Evolutionary conservation across 768 basidiomycete genomes (phyloP).

Genomic region (Mycena rebaudengoi): DNA sequence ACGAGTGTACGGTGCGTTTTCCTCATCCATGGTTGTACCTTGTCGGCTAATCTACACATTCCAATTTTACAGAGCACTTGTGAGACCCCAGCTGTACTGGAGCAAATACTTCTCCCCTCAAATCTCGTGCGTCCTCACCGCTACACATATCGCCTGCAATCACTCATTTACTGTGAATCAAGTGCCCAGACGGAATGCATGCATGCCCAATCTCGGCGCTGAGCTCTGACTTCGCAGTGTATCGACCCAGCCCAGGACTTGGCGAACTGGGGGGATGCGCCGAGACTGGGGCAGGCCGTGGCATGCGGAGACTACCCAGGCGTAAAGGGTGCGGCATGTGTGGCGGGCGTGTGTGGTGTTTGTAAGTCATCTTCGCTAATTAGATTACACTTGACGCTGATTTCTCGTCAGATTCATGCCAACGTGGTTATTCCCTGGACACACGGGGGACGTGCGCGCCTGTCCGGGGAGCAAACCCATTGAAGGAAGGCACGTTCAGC

Average conservation of each 20-base stretch:
- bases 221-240: conserved; percentile 29
- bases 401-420: conserved; percentile 10
- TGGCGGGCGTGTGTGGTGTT: conserved; percentile 23
- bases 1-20: neutral
- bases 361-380: conserved; percentile 12
- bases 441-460: too few relatives aligned
- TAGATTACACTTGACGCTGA: neutral
- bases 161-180: neutral
- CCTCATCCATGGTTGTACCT: neutral
- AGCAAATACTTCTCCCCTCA: neutral
- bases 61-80: neutral
- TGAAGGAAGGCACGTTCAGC: neutral
- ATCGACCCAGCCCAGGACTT: conserved; percentile 22
- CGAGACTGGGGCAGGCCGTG: conserved; percentile 21
- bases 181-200: conserved; percentile 16
- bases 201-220: conserved; percentile 23
- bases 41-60: too few relatives aligned
- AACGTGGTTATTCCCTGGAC: conserved; percentile 14
- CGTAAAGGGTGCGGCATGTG: conserved; percentile 24
- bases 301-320: conserved; percentile 27
- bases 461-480: too few relatives aligned
- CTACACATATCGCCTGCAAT: neutral
- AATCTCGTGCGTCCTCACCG: neutral
- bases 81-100: neutral
- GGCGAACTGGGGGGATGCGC: conserved; percentile 33